These are phyloP conservation scores for Chimonanthus praecox DNA, from an alignment of 164 flowering plant genomes.

Conservation along the genomic window DNA sequence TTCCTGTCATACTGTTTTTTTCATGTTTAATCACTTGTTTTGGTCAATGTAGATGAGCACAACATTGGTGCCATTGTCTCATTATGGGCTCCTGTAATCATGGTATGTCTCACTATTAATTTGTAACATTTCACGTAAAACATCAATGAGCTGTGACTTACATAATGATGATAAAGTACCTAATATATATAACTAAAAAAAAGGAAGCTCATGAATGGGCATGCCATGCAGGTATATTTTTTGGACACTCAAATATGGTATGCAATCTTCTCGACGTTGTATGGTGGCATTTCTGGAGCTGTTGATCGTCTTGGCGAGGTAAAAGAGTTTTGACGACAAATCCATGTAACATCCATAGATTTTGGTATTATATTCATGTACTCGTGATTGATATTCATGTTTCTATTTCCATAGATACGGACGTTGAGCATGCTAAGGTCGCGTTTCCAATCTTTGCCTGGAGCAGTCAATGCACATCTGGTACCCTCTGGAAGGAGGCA, in stretches of 20 bases:
- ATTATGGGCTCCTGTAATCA: slow-evolving; percentile 83
- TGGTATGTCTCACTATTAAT: slow-evolving; percentile 38
- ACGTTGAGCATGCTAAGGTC: slow-evolving; percentile 92
- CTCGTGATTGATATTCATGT: too few relatives aligned
- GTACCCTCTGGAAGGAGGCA: slow-evolving; percentile 66
- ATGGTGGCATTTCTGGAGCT: slow-evolving; percentile 89
- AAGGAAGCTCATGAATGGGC: neutral
- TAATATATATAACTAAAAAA: too few relatives aligned
- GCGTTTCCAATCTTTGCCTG: slow-evolving; percentile 94
- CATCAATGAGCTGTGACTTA: neutral
- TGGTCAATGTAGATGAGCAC: slow-evolving; percentile 53
- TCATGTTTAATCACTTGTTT: neutral
- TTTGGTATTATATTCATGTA: too few relatives aligned
- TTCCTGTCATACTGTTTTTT: neutral
- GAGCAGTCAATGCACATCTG: slow-evolving; percentile 80
- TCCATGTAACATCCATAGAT: neutral
- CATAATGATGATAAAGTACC: neutral
- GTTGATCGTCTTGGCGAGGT: slow-evolving; percentile 97
- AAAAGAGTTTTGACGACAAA: slow-evolving; percentile 8
- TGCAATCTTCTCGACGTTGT: slow-evolving; percentile 74
- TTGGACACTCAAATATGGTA: slow-evolving; percentile 99
- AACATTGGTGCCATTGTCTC: slow-evolving; percentile 77
- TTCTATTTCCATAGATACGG: slow-evolving; percentile 51
- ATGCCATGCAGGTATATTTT: slow-evolving; percentile 71
- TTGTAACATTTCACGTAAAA: slow-evolving; percentile 1